Evolutionary conservation across 1,139 yeast species (phyloP).

Genomic region (Zygotorulaspora mrakii): DNA sequence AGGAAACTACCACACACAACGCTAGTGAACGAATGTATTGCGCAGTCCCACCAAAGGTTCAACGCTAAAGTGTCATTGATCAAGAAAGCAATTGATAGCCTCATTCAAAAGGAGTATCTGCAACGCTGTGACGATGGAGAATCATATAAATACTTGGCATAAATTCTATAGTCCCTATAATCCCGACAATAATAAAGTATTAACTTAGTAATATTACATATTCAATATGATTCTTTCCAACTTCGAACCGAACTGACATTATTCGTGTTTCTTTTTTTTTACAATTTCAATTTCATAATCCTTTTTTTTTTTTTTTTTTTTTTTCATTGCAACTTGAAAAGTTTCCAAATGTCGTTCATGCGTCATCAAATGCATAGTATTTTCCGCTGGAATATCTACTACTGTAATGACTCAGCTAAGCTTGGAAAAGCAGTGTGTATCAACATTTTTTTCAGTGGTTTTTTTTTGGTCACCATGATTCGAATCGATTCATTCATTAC

Average conservation of each 20-base stretch:
- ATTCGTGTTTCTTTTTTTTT: neutral
- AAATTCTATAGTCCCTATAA: conserved; percentile 1
- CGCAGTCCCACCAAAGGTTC: conserved; percentile 81
- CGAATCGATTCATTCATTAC: too few relatives aligned
- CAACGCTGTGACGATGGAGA: conserved; percentile 68
- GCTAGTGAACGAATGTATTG: conserved; percentile 82
- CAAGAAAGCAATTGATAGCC: conserved; percentile 77
- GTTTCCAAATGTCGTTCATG: too few relatives aligned
- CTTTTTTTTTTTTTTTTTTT: neutral
- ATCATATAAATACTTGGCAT: conserved; percentile 75
- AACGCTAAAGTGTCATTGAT: conserved; percentile 82
- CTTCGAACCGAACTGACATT: too few relatives aligned
- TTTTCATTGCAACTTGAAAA: neutral
- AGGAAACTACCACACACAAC: conserved; percentile 74
- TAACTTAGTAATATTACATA: too few relatives aligned
- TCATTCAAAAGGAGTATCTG: conserved; percentile 83
- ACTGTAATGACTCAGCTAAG: neutral
- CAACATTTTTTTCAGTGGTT: too few relatives aligned
- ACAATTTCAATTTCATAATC: too few relatives aligned
- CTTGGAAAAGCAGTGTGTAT: too few relatives aligned
- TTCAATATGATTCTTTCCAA: too few relatives aligned
- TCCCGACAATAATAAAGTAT: too few relatives aligned
- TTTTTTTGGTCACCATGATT: too few relatives aligned
- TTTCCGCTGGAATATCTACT: neutral
- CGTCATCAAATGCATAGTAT: neutral